Evolutionary conservation across 1,284 basidiomycete genomes (phyloP).

Genomic region (Malassezia equina): DNA sequence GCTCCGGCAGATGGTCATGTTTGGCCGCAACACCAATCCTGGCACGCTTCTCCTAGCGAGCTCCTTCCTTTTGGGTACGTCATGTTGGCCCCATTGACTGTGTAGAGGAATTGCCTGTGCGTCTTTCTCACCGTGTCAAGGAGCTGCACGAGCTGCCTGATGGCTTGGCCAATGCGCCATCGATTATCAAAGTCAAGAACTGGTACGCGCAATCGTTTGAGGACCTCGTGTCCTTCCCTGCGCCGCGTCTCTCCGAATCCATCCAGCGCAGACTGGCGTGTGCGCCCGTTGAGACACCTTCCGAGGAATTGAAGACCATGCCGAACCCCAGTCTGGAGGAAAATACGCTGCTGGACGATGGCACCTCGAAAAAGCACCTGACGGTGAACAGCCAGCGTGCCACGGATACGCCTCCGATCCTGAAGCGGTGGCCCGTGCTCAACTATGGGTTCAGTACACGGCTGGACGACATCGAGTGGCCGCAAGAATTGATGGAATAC

Average conservation of each 20-base stretch:
- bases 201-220: constrained; percentile 99
- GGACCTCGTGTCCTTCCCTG: constrained; percentile 45
- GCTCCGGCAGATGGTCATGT: constrained; percentile 47
- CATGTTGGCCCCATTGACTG: background rate
- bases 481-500: constrained; percentile 86
- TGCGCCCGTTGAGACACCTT: background rate
- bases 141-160: constrained; percentile 92
- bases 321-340: constrained; percentile 41
- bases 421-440: constrained; percentile 2
- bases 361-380: constrained; percentile 16
- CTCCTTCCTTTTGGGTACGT: constrained; percentile 28
- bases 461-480: constrained; percentile 63
- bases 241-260: constrained; percentile 34
- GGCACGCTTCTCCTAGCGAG: constrained; percentile 45
- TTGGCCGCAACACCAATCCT: constrained; percentile 43
- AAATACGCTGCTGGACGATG: constrained; percentile 26
- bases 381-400: background rate
- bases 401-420: background rate
- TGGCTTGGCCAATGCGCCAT: constrained; percentile 79
- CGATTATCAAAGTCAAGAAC: constrained; percentile 87
- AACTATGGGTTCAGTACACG: constrained; percentile 66
- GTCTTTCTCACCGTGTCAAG: constrained; percentile 88
- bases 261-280: constrained; percentile 33
- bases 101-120: constrained; percentile 81
- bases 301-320: constrained; percentile 19